Percentiles rank a stretch among this genome's conserved stretches.
Conservation (phyloP, 305 asterid genomes). For the Plantago coronopus region DNA sequence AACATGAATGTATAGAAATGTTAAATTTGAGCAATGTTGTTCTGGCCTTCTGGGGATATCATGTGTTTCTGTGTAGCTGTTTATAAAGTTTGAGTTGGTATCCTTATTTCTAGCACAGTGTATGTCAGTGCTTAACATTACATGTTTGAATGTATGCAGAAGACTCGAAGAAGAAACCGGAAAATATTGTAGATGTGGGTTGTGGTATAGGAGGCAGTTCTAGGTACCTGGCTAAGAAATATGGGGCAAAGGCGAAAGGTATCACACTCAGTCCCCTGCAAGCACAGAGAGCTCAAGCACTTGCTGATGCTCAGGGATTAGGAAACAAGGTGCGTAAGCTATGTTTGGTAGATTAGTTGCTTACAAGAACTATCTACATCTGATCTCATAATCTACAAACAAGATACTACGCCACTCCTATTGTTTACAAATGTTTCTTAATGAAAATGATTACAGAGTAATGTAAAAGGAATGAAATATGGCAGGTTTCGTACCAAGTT, state of each 20-base stretch:
- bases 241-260: constrained; percentile 60
- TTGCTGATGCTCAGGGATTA: constrained; percentile 77
- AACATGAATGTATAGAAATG: no score
- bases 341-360: neutral
- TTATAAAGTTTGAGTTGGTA: neutral
- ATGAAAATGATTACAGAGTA: neutral
- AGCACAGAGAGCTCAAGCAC: constrained; percentile 85
- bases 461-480: neutral
- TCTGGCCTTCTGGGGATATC: no score
- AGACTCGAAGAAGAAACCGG: constrained; percentile 45
- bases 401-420: no score
- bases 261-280: constrained; percentile 93
- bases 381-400: neutral
- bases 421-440: neutral
- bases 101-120: neutral
- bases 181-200: constrained; percentile 79
- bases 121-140: neutral
- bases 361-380: no score
- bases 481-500: constrained; percentile 79
- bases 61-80: neutral
- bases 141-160: constrained; percentile 30
- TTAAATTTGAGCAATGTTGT: no score
- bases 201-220: constrained; percentile 98
- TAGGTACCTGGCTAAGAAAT: constrained; percentile 69
- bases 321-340: constrained; percentile 38